Evolutionary conservation across 2,329 filamentous ascomycete genomes (phyloP).

Genomic region (Ophiostoma sp.): DNA sequence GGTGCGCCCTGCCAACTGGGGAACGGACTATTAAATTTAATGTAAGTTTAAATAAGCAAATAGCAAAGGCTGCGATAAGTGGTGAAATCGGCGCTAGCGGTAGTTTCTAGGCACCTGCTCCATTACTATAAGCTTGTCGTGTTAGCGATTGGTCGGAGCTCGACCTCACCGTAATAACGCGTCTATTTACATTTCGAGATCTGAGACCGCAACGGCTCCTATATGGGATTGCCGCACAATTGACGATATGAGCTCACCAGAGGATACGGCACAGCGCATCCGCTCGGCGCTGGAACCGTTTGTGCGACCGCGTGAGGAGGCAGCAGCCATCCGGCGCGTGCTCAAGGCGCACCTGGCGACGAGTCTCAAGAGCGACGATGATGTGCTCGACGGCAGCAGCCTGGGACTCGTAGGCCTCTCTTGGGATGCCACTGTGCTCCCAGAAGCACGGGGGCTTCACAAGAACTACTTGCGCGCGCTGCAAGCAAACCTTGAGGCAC

Average conservation of each 20-base stretch:
- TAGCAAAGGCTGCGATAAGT: background rate
- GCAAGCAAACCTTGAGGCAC: constrained; percentile 47
- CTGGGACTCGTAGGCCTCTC: constrained; percentile 45
- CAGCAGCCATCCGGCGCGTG: constrained; percentile 50
- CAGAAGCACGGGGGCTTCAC: constrained; percentile 44
- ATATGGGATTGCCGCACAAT: background rate
- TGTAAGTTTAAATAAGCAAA: constrained; percentile 19
- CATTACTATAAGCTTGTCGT: constrained; percentile 12
- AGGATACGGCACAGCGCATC: constrained; percentile 23
- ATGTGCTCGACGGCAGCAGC: constrained; percentile 20
- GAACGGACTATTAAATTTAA: constrained; percentile 17
- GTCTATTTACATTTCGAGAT: constrained; percentile 6
- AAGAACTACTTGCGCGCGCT: constrained; percentile 52
- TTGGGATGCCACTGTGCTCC: constrained; percentile 32
- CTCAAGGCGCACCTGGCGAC: constrained; percentile 50
- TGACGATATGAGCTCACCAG: constrained; percentile 20
- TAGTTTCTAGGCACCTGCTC: constrained; percentile 14
- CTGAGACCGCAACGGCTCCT: background rate
- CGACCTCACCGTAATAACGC: constrained; percentile 16
- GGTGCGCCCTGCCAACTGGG: constrained; percentile 7
- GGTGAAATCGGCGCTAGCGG: constrained; percentile 18
- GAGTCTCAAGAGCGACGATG: constrained; percentile 37
- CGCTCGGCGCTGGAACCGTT: constrained; percentile 43
- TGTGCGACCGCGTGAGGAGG: constrained; percentile 53
- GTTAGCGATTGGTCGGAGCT: constrained; percentile 10